These are phyloP conservation scores for Mycena olivaceomarginata DNA, from an alignment of 768 basidiomycete species.

Conservation along the genomic window DNA sequence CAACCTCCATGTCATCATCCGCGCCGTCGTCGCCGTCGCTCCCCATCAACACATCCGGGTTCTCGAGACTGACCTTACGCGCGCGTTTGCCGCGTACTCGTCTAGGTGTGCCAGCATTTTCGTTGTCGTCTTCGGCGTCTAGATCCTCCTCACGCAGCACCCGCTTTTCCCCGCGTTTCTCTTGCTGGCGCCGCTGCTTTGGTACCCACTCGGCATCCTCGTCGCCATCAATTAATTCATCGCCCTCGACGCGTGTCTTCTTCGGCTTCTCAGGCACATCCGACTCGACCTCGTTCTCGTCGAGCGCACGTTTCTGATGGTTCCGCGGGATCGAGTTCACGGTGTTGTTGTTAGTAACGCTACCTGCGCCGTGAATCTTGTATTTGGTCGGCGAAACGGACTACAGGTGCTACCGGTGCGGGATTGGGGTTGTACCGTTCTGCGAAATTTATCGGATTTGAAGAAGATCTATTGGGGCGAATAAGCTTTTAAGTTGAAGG, in stretches of 20 bases:
- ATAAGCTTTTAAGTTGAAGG: neutral
- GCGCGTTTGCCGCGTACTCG: constrained; percentile 71
- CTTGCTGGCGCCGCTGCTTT: constrained; percentile 60
- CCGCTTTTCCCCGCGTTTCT: constrained; percentile 75
- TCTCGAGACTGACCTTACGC: constrained; percentile 71
- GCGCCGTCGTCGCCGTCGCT: constrained; percentile 56
- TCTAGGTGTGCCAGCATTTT: constrained; percentile 55
- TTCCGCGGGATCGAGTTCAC: constrained; percentile 51
- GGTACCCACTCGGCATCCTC: constrained; percentile 65
- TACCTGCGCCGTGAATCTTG: constrained; percentile 52
- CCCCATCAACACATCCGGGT: constrained; percentile 53
- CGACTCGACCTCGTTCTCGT: constrained; percentile 64
- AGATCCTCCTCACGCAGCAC: constrained; percentile 66
- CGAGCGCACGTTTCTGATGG: constrained; percentile 64
- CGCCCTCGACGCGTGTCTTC: constrained; percentile 72
- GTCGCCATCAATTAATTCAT: constrained; percentile 68
- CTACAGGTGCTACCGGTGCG: constrained; percentile 39
- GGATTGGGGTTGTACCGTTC: constrained; percentile 62
- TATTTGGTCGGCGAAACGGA: constrained; percentile 46
- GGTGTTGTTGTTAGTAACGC: constrained; percentile 50
- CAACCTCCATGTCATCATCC: constrained; percentile 67
- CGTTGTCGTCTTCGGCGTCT: constrained; percentile 63
- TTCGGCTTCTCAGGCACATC: constrained; percentile 65
- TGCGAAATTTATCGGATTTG: constrained; percentile 54
- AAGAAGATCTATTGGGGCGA: constrained; percentile 28